Conservation (phyloP, 495 filamentous ascomycete species). For the Endocarpon pusillum region DNA sequence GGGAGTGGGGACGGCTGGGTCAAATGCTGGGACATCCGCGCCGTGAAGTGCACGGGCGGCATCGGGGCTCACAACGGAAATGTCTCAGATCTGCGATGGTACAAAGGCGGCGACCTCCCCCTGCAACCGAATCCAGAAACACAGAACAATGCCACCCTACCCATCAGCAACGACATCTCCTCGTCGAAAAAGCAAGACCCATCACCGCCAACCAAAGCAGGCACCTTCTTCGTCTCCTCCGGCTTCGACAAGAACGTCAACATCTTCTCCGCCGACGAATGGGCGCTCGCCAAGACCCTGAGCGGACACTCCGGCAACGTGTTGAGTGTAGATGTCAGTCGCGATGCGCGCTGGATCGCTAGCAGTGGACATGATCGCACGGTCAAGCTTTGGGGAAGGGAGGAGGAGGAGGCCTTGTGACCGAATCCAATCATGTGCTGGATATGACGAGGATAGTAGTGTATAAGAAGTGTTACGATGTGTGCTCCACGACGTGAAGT, state of each 20-base stretch:
- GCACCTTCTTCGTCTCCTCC: constrained; percentile 77
- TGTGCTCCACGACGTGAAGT: too few species aligned
- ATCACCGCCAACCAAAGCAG: constrained; percentile 41
- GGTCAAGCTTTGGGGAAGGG: constrained; percentile 88
- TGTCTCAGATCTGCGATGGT: constrained; percentile 88
- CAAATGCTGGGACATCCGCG: constrained; percentile 93
- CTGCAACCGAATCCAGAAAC: constrained; percentile 37
- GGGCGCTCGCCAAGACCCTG: constrained; percentile 73
- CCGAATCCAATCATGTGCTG: too few species aligned
- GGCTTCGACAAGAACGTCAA: constrained; percentile 96
- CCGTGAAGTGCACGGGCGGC: constrained; percentile 62
- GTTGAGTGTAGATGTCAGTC: constrained; percentile 69
- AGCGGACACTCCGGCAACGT: constrained; percentile 86
- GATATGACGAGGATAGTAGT: too few species aligned
- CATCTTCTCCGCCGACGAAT: constrained; percentile 89
- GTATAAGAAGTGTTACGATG: too few species aligned
- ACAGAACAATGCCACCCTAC: constrained; percentile 31
- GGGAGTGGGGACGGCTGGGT: constrained; percentile 91
- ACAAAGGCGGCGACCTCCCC: constrained; percentile 59
- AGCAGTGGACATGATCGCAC: constrained; percentile 88
- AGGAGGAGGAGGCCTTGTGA: too few species aligned
- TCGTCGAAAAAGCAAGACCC: constrained; percentile 3
- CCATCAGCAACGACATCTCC: constrained; percentile 2
- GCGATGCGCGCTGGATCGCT: constrained; percentile 78
- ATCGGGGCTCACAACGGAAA: constrained; percentile 85